These are phyloP conservation scores for Lathyrus sativus DNA, from an alignment of 306 rosid genomes.

Conservation along the genomic window DNA sequence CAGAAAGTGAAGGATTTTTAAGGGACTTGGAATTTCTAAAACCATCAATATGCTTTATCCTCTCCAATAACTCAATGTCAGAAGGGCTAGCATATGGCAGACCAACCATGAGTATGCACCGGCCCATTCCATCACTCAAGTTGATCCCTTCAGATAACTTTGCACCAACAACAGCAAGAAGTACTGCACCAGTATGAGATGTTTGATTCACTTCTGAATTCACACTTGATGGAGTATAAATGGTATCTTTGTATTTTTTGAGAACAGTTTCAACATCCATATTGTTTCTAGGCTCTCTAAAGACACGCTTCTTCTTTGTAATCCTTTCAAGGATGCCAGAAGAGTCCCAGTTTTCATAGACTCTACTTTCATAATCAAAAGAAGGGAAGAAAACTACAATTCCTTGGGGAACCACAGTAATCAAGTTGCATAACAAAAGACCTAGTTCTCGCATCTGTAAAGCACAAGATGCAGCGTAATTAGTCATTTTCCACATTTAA, in stretches of 20 bases:
- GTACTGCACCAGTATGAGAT: conserved; percentile 68
- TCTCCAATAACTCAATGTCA: conserved; percentile 85
- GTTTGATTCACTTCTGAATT: conserved; percentile 51
- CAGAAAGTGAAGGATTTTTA: conserved; percentile 40
- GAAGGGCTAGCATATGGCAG: conserved; percentile 92
- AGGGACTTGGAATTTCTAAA: conserved; percentile 50
- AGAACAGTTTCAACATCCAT: conserved; percentile 84
- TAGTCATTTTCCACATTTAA: conserved; percentile 19
- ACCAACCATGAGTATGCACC: conserved; percentile 94
- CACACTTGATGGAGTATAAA: conserved; percentile 44
- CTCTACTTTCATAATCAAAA: conserved; percentile 80
- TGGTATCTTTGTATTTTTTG: conserved; percentile 70
- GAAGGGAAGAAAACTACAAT: conserved; percentile 93
- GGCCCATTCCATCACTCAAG: conserved; percentile 97
- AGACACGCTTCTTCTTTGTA: conserved; percentile 69
- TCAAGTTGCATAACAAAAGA: conserved; percentile 78
- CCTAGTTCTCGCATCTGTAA: conserved; percentile 84
- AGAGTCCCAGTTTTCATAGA: conserved; percentile 75
- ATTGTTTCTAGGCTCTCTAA: conserved; percentile 89
- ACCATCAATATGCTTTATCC: conserved; percentile 85
- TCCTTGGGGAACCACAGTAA: conserved; percentile 81
- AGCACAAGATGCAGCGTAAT: conserved; percentile 38
- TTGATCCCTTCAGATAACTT: conserved; percentile 98
- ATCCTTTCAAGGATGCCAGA: conserved; percentile 84
- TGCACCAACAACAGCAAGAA: conserved; percentile 91